Conservation (phyloP, 2,329 filamentous ascomycete genomes). For the Emericellopsis atlantica region DNA sequence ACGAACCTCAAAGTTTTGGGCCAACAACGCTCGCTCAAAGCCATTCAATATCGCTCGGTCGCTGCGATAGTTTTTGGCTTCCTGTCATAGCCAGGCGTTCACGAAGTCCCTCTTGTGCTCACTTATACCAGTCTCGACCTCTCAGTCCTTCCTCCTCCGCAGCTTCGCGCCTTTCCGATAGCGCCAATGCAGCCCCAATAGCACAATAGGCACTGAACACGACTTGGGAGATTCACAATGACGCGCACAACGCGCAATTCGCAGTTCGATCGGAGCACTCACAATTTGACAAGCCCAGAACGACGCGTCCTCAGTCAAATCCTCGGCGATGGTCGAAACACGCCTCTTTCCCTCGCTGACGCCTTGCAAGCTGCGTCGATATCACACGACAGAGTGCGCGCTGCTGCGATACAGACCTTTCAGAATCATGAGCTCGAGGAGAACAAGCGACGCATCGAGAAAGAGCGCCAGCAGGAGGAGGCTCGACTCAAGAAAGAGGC, state of each 20-base stretch:
- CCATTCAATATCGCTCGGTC: too few relatives aligned
- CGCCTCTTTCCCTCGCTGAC: constrained; percentile 48
- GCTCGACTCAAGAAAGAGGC: constrained; percentile 28
- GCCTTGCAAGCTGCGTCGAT: constrained; percentile 53
- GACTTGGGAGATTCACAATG: constrained; percentile 16
- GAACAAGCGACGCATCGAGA: constrained; percentile 26
- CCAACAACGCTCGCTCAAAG: too few relatives aligned
- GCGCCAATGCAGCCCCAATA: too few relatives aligned
- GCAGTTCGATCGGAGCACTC: constrained; percentile 20
- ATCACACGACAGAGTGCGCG: constrained; percentile 53
- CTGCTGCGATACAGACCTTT: constrained; percentile 33
- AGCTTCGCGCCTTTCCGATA: background rate
- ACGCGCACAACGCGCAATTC: constrained; percentile 31
- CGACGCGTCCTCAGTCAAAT: constrained; percentile 42
- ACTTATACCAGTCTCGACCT: too few relatives aligned
- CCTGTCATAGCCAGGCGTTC: too few relatives aligned
- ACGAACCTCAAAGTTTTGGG: too few relatives aligned
- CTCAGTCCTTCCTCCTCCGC: too few relatives aligned
- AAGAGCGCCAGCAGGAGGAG: constrained; percentile 32
- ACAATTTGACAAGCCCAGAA: constrained; percentile 27
- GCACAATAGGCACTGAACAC: too few relatives aligned
- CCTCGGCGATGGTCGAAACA: constrained; percentile 49
- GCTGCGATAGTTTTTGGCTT: too few relatives aligned
- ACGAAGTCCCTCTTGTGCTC: too few relatives aligned
- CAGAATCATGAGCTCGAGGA: constrained; percentile 32